phyloP scores from a whole-genome alignment of 2,329 filamentous ascomycete species.

The Phaeosphaeriaceae sp. region DNA sequence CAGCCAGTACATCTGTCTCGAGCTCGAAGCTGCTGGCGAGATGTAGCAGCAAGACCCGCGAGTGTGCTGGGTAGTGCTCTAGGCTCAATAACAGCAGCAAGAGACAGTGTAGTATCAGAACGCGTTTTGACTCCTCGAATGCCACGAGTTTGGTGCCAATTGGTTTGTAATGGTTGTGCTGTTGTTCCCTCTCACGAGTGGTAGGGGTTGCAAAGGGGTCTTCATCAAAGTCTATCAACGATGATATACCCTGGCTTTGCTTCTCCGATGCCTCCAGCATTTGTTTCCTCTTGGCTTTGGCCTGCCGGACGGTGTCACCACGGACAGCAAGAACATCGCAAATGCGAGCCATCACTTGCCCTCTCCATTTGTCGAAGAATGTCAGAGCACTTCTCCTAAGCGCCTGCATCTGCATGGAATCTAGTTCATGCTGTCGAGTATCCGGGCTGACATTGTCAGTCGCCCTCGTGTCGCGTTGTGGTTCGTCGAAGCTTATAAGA shows the following conservation, averaged over 20 bases:
- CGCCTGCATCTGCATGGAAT: slow-evolving; percentile 62
- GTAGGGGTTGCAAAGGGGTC: slow-evolving; percentile 27
- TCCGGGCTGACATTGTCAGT: slow-evolving; percentile 22
- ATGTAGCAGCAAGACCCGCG: slow-evolving; percentile 73
- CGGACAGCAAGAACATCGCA: slow-evolving; percentile 64
- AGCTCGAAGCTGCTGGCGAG: slow-evolving; percentile 73
- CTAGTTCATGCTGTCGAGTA: slow-evolving; percentile 57
- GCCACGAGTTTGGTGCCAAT: slow-evolving; percentile 45
- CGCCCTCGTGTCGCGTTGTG: slow-evolving; percentile 31
- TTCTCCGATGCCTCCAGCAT: slow-evolving; percentile 23
- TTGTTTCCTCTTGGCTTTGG: slow-evolving; percentile 44
- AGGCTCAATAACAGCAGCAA: slow-evolving; percentile 76
- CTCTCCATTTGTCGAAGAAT: slow-evolving; percentile 82
- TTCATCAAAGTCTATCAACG: slow-evolving; percentile 36
- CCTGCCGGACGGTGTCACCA: slow-evolving; percentile 35
- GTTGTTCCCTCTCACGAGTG: slow-evolving; percentile 7
- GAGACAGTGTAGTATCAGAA: slow-evolving; percentile 73
- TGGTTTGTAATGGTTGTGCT: slow-evolving; percentile 36
- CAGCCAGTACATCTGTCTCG: slow-evolving; percentile 66
- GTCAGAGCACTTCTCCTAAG: slow-evolving; percentile 72
- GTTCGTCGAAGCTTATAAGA: slow-evolving; percentile 40
- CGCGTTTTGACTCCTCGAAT: slow-evolving; percentile 58
- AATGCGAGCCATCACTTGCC: slow-evolving; percentile 71
- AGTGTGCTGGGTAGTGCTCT: slow-evolving; percentile 76
- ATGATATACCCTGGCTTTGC: slow-evolving; percentile 28